A percentile compares a stretch with the other conserved stretches of the same genome.
phyloP scores from a whole-genome alignment of 1,284 basidiomycete species.

The Ceratorhiza oryzae-sativae region DNA sequence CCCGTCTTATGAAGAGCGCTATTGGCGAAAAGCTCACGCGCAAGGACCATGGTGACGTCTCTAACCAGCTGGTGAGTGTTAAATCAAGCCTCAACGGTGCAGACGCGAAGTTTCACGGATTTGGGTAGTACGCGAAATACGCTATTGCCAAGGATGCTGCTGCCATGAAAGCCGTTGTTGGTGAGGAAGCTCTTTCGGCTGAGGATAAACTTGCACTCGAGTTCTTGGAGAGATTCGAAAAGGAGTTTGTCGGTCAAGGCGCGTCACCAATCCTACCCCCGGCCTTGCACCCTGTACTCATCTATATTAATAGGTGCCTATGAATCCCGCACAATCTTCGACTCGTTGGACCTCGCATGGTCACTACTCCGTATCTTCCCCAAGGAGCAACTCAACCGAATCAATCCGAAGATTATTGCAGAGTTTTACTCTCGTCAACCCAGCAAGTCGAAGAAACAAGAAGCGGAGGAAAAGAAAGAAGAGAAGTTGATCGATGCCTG shows the following conservation, averaged over 20 bases:
- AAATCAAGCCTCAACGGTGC: constrained; percentile 21
- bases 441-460: constrained; percentile 61
- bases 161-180: constrained; percentile 99
- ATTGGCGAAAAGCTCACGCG: constrained; percentile 97
- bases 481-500: constrained; percentile 27
- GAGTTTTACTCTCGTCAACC: constrained; percentile 86
- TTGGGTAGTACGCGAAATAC: constrained; percentile 89
- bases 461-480: constrained; percentile 58
- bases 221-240: constrained; percentile 94
- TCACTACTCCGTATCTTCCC: constrained; percentile 97
- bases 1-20: constrained; percentile 99
- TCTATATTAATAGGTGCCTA: constrained; percentile 70
- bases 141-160: constrained; percentile 98
- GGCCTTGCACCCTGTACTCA: not conserved
- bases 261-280: constrained; percentile 44
- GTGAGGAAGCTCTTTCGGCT: constrained; percentile 93
- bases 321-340: constrained; percentile 96
- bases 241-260: constrained; percentile 95
- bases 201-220: constrained; percentile 95
- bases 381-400: constrained; percentile 97
- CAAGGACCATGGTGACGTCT: constrained; percentile 98
- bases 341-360: constrained; percentile 98
- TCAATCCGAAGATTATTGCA: constrained; percentile 88
- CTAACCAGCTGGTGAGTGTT: constrained; percentile 85
- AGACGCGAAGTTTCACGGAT: constrained; percentile 25